Base-by-base conservation (phyloP, 148 eudicot genomes). In the Rheum nobile region DNA sequence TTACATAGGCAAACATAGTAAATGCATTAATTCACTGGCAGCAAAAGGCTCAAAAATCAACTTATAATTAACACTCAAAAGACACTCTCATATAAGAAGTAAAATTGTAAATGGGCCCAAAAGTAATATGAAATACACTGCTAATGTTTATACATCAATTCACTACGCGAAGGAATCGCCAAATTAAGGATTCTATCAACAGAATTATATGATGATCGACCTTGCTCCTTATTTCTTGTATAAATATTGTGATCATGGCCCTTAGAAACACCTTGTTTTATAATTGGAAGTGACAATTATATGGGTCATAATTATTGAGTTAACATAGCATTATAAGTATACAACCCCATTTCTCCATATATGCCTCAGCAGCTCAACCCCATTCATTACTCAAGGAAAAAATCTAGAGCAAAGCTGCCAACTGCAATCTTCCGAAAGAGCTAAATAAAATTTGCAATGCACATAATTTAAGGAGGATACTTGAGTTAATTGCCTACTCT, bases 401-500 rank as follows among this genome's bases (percentile, higher is more conserved):
- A n/a, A 16, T 11, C 2, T 46, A 46, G 50, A 46, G 50, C 50
- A 46, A 46, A 46, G 50, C 50, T 46, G 17, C 50, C 17, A 11
- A 11, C 50, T 46, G 22, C 55, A 48, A 48, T 48, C 21, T 48
- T 48, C 55, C 22, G 21, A 48, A 48, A 48, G n/a, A 3, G 22
- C 22, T 16, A 19, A n/a, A 48, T 16, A 4, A 48, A 48, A 48
- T 59, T 26, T 26, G 67, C 67, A 22, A 16, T 65, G 8, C 11
- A 7, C 70, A 31, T 34, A 34, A 32, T 73, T 19, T 28, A 37
- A 59, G 71, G 72, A 77, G 55, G 38, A 65, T 82, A 91, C 98
- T 90, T 95, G 98, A 37, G 98, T 91, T 35, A 95, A 83, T 83
- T 95, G 98, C 80, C 98, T 88, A 81, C 98, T 95, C 79, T 95